A percentile compares a stretch with the other conserved stretches of the same genome.
Evolutionary conservation across 2,329 filamentous ascomycete genomes (phyloP).

Genomic region (Fusarium sp.): DNA sequence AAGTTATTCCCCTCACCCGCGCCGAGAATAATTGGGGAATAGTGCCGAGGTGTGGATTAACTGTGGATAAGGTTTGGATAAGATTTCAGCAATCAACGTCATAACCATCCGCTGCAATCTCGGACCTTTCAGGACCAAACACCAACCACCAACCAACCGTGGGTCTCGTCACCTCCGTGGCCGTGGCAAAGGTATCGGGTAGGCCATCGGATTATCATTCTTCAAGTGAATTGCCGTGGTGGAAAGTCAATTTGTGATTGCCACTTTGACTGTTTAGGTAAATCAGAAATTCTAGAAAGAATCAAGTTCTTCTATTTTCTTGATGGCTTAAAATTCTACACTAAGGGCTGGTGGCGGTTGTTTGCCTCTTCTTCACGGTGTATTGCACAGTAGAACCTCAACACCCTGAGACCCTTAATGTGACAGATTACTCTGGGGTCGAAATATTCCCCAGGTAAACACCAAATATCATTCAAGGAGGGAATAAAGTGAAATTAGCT

Average conservation of each 20-base stretch:
- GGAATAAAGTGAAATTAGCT: not conserved
- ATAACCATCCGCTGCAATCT: conserved; percentile 5
- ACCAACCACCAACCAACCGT: no score
- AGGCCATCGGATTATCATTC: not conserved
- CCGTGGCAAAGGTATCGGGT: conserved; percentile 19
- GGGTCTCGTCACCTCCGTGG: not conserved
- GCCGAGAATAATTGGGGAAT: conserved; percentile 31
- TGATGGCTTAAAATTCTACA: not conserved
- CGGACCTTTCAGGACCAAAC: no score
- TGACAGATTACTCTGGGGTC: not conserved
- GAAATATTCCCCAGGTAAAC: not conserved
- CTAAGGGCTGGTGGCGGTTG: not conserved
- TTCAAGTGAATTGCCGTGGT: not conserved
- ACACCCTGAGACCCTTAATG: not conserved
- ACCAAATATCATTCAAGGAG: not conserved
- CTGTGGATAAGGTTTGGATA: conserved; percentile 6
- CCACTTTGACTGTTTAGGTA: not conserved
- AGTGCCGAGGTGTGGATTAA: conserved; percentile 16
- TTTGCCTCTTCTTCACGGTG: not conserved
- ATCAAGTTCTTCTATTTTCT: not conserved
- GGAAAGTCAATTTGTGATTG: not conserved
- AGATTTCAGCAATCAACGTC: conserved; percentile 18
- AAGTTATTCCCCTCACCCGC: conserved; percentile 12
- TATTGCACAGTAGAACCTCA: not conserved
- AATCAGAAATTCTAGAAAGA: not conserved